Evolutionary conservation across 192 early-diverging fungal species (phyloP).

Genomic region (Coemansia sp.): DNA sequence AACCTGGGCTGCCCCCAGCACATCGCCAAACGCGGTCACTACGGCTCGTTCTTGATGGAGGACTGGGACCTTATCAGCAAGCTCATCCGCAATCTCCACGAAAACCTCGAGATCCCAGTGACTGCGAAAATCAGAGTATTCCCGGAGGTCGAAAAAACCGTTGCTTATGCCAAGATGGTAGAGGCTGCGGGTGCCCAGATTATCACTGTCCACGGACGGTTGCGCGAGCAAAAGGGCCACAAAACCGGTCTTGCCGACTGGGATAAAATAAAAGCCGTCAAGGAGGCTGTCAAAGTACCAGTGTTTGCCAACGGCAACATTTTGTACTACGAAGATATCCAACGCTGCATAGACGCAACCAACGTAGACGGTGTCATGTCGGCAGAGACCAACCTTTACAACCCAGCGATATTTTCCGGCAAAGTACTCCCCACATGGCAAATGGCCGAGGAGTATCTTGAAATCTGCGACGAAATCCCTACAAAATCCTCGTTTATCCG

Average conservation of each 20-base stretch:
- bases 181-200: conserved; percentile 89
- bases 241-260: conserved; percentile 96
- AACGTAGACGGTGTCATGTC: conserved; percentile 95
- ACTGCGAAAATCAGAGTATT: conserved; percentile 96
- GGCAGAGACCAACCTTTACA: conserved; percentile 83
- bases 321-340: conserved; percentile 87
- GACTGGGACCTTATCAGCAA: conserved; percentile 78
- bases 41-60: conserved; percentile 93
- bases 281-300: conserved; percentile 81
- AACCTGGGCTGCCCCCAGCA: conserved; percentile 97
- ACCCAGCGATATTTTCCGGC: conserved; percentile 84
- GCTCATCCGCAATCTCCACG: conserved; percentile 75
- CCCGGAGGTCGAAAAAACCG: conserved; percentile 84
- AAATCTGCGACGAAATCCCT: conserved; percentile 71
- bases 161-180: conserved; percentile 95
- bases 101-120: conserved; percentile 82
- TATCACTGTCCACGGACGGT: conserved; percentile 91
- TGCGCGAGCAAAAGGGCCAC: conserved; percentile 96
- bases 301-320: conserved; percentile 99
- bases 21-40: conserved; percentile 88
- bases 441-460: conserved; percentile 86
- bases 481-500: conserved; percentile 74
- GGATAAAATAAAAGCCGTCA: conserved; percentile 86
- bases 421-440: conserved; percentile 69
- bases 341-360: conserved; percentile 79